phyloP scores from a whole-genome alignment of 495 filamentous ascomycete genomes.

The Pseudevernia furfuracea region DNA sequence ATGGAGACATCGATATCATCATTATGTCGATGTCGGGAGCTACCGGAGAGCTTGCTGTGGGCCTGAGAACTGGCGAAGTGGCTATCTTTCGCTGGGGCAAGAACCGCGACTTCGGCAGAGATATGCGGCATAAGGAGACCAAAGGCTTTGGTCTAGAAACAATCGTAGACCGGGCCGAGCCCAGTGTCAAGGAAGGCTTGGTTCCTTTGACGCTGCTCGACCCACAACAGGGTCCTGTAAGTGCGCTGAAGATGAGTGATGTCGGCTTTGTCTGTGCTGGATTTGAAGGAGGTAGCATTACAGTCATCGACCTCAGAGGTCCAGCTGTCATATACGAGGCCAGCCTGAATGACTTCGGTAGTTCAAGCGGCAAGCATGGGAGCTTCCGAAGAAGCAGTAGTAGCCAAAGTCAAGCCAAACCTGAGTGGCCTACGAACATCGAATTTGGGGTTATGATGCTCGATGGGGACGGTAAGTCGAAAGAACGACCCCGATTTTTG shows the following conservation, averaged over 20 bases:
- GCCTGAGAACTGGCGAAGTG: conserved; percentile 72
- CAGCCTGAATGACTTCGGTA: conserved; percentile 57
- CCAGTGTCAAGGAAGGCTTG: conserved; percentile 70
- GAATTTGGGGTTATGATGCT: conserved; percentile 92
- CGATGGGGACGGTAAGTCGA: conserved; percentile 63
- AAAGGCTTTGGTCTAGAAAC: conserved; percentile 55
- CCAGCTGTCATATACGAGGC: conserved; percentile 77
- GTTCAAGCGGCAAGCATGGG: conserved; percentile 55
- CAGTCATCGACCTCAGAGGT: conserved; percentile 78
- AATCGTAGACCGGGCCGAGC: conserved; percentile 67
- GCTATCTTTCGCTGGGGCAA: conserved; percentile 79
- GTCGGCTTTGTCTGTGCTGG: conserved; percentile 87
- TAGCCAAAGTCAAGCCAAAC: conserved; percentile 37
- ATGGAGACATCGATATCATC: conserved; percentile 68
- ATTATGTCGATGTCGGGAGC: conserved; percentile 65
- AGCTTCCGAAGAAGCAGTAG: conserved; percentile 53
- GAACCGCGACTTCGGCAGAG: conserved; percentile 57
- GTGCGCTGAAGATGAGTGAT: conserved; percentile 71
- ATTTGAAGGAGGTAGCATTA: conserved; percentile 69
- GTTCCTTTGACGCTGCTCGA: conserved; percentile 73
- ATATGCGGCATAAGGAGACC: conserved; percentile 47
- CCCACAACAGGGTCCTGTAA: conserved; percentile 71
- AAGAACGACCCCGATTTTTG: not conserved
- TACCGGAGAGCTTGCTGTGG: conserved; percentile 77
- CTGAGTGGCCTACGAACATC: conserved; percentile 67